Percentiles rank a stretch among this genome's conserved stretches.
Evolutionary conservation across 1,139 yeast genomes (phyloP).

Genomic region (Debaryomyces sp.): DNA sequence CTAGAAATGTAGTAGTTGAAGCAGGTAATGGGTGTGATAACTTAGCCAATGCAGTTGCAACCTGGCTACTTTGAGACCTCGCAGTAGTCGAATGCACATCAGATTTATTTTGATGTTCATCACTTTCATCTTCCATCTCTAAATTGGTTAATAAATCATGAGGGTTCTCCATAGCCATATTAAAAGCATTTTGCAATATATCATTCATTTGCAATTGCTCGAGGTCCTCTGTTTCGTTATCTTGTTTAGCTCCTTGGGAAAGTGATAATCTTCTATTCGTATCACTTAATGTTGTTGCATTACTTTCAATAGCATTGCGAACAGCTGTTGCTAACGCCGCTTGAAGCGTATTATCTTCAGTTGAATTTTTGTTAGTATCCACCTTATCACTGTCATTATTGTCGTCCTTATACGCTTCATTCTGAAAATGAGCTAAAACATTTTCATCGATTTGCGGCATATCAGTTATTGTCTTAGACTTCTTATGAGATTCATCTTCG

Average conservation of each 20-base stretch:
- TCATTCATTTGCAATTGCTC: constrained; percentile 60
- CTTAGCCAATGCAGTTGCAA: constrained; percentile 14
- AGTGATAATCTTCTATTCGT: neutral
- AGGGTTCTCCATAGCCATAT: constrained; percentile 71
- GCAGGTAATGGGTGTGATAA: constrained; percentile 15
- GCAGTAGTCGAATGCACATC: constrained; percentile 7
- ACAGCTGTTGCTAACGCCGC: constrained; percentile 30
- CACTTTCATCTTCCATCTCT: constrained; percentile 34
- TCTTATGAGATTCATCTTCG: constrained; percentile 15
- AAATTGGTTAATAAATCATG: constrained; percentile 55
- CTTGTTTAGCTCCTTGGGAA: neutral
- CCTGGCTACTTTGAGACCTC: constrained; percentile 10
- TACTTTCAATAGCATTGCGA: constrained; percentile 23
- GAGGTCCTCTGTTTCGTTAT: constrained; percentile 45
- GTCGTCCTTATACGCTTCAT: constrained; percentile 35
- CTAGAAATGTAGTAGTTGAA: constrained; percentile 19
- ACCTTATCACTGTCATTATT: constrained; percentile 2
- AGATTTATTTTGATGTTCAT: constrained; percentile 3
- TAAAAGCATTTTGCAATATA: constrained; percentile 72
- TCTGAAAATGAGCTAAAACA: constrained; percentile 41
- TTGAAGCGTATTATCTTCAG: constrained; percentile 19
- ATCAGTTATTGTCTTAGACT: constrained; percentile 18
- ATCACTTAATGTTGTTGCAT: constrained; percentile 2
- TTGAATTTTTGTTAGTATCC: neutral
- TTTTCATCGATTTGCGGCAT: constrained; percentile 44